Evolutionary conservation across 2,329 filamentous ascomycete species (phyloP).

Genomic region (Botrytis aclada): DNA sequence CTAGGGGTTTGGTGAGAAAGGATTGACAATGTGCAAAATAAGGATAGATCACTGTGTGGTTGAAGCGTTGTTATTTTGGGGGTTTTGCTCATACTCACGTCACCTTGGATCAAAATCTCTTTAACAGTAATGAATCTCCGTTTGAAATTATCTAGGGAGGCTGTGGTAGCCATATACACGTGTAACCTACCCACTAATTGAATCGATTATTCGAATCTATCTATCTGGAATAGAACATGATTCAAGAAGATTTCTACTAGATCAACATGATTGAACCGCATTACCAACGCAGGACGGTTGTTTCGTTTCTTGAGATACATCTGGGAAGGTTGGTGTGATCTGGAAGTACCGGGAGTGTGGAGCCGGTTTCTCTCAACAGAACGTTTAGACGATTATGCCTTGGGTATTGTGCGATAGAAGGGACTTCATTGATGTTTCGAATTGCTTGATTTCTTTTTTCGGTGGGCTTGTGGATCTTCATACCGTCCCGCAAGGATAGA

Average conservation of each 20-base stretch:
- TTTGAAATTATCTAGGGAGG: neutral
- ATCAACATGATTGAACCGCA: neutral
- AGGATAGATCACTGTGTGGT: neutral
- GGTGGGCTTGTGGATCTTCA: neutral
- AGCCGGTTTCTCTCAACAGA: neutral
- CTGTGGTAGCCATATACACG: neutral
- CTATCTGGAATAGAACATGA: too few relatives aligned
- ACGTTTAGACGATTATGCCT: neutral
- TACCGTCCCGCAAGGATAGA: neutral
- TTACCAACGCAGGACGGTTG: neutral
- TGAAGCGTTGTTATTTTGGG: neutral
- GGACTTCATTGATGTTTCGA: neutral
- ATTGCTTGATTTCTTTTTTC: conserved; percentile 2
- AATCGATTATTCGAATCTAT: neutral
- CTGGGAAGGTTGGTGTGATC: neutral
- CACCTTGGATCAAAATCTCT: neutral
- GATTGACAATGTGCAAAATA: neutral
- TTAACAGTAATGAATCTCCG: too few relatives aligned
- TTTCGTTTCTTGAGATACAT: neutral
- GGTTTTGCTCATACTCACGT: neutral
- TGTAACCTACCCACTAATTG: too few relatives aligned
- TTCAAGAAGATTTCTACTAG: too few relatives aligned
- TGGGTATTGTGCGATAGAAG: neutral
- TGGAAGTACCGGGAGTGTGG: conserved; percentile 2
- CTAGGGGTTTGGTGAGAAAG: neutral